Evolutionary conservation across 805 yeast genomes (phyloP), one percentile per base, ranked within the genome.

Genomic region (Ogataea salicorniae): DNA sequence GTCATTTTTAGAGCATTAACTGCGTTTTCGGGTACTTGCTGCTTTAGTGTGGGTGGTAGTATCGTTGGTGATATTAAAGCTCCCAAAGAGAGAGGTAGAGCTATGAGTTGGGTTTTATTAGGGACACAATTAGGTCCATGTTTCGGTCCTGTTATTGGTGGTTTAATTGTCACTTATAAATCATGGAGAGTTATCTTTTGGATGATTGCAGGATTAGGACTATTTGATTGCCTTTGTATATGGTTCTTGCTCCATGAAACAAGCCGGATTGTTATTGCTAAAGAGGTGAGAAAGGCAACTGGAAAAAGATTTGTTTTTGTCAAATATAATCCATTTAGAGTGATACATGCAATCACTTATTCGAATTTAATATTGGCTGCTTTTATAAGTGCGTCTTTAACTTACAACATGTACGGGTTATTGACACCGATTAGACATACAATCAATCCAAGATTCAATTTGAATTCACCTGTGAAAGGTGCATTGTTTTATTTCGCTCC

Each of bases 81-180:
- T 5, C 83, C 83, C 0, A 68, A 67, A 17, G 72, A 75, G 52
- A 61, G 84, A 54, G 84, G 82, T 3, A 64, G 63, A 9, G 77
- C 76, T 1, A 72, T 78, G 73, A 74, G 79, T 2, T 66, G 74
- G 64, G 64, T 73, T 11, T 61, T 79, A 5, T 55, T 69, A 11
- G 83, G 83, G 0, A 66, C 80, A 1, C 83, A 78, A 52, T 44
- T 77, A 1, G 84, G 83, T 0, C 76, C 81, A 6, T 75, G 79
- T 2, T 45, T 76, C 38, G 81, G 80, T 0, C 78, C 81, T 4
- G 72, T 77, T 5, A 34, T 76, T 11, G 83, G 83, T 15, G 83
- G 82, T 14, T 52, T 77, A 17, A 69, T 78, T 37, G 73, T 77
- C 26, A 77, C 77, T 9, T 78, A 66, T 49, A 70, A 75, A 0